Conservation (phyloP, 1,284 basidiomycete genomes). For the Cutaneotrichosporon arboriforme region DNA sequence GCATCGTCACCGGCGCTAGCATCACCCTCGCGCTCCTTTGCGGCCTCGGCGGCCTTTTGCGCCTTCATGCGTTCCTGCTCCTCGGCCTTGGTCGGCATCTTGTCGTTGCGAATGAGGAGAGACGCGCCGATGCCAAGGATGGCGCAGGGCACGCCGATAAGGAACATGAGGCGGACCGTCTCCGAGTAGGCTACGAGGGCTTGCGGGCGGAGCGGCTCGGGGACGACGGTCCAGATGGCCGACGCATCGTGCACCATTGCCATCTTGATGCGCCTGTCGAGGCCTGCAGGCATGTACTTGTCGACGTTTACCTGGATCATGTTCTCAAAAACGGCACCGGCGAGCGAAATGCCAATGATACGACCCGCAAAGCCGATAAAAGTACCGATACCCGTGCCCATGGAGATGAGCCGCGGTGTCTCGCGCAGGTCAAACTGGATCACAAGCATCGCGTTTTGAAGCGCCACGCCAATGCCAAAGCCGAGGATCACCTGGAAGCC, state of each 20-base stretch:
- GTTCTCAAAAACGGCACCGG: constrained; percentile 45
- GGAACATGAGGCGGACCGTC: constrained; percentile 35
- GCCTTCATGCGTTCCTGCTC: not conserved
- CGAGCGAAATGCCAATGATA: constrained; percentile 44
- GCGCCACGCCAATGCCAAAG: constrained; percentile 38
- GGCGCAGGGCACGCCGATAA: constrained; percentile 39
- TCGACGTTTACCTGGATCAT: constrained; percentile 36
- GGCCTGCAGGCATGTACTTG: constrained; percentile 25
- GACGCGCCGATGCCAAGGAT: constrained; percentile 31
- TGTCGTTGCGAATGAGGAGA: constrained; percentile 35
- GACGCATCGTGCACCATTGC: constrained; percentile 32
- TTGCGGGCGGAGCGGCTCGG: constrained; percentile 21
- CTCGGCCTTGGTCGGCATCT: constrained; percentile 25
- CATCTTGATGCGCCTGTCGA: constrained; percentile 18
- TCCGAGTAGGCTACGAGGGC: constrained; percentile 40
- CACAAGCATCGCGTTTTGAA: constrained; percentile 43
- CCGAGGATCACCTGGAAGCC: constrained; percentile 44
- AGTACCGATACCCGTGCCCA: constrained; percentile 32
- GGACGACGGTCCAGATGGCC: constrained; percentile 35
- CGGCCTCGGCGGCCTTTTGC: not conserved
- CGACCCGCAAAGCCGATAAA: constrained; percentile 44
- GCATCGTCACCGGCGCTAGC: not conserved
- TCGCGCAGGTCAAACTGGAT: constrained; percentile 41
- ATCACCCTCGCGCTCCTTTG: not conserved
- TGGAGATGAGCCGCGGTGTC: constrained; percentile 39